A percentile compares a stretch with the other conserved stretches of the same genome.
Evolutionary conservation across 1,284 basidiomycete genomes (phyloP).

Genomic region (Rhodotorula mucilaginosa): DNA sequence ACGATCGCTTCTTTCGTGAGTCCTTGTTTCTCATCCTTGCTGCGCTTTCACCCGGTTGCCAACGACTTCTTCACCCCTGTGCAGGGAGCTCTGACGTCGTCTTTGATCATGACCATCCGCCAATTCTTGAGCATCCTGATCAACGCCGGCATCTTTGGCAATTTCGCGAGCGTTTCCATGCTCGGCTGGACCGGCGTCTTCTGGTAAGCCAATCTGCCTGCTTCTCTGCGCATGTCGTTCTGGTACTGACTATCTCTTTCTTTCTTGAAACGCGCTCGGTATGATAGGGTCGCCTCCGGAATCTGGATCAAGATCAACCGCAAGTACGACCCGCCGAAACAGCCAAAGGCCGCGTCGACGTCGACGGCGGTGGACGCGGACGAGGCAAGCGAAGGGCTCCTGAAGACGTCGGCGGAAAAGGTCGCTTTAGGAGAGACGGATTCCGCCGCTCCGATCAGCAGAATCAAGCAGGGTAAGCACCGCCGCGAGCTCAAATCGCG

Average conservation of each 20-base stretch:
- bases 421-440: background rate
- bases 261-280: too few relatives aligned
- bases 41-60: background rate
- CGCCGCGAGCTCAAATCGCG: background rate
- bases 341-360: constrained; percentile 1
- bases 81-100: constrained; percentile 32
- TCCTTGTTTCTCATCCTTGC: background rate
- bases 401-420: background rate
- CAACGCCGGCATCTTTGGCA: constrained; percentile 40
- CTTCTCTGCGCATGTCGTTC: too few relatives aligned
- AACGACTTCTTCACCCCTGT: background rate
- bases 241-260: too few relatives aligned
- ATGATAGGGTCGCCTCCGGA: constrained; percentile 31
- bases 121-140: constrained; percentile 45
- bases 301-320: constrained; percentile 41
- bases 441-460: background rate
- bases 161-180: constrained; percentile 35
- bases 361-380: background rate
- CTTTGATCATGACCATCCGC: constrained; percentile 39
- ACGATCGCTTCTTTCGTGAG: constrained; percentile 41
- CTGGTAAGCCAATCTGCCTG: constrained; percentile 4
- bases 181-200: constrained; percentile 38
- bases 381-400: constrained; percentile 8
- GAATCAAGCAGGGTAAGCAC: constrained; percentile 3
- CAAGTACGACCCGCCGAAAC: constrained; percentile 31